These are phyloP conservation scores for Lipomyces anomalus DNA, from an alignment of 805 yeast species.

Conservation along the genomic window DNA sequence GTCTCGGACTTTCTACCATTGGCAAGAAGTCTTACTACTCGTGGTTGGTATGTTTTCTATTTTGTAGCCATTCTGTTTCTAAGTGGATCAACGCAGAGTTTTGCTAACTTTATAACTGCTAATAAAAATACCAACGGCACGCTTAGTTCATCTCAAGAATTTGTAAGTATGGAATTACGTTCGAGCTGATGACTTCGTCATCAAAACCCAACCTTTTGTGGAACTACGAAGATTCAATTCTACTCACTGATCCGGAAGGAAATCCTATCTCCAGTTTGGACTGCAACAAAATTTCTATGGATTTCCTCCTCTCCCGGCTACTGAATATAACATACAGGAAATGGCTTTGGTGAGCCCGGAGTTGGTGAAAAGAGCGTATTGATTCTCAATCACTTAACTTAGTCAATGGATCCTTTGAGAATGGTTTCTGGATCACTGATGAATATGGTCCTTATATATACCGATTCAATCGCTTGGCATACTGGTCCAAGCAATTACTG, in stretches of 20 bases:
- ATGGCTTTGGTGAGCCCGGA: constrained; percentile 10
- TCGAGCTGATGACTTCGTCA: constrained; percentile 9
- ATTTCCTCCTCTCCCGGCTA: constrained; percentile 17
- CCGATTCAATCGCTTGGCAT: constrained; percentile 11
- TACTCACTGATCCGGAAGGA: constrained; percentile 18
- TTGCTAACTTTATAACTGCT: too few relatives aligned
- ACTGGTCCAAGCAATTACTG: too few relatives aligned
- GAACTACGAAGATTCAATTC: constrained; percentile 15
- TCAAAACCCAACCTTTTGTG: constrained; percentile 12
- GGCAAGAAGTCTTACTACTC: too few relatives aligned
- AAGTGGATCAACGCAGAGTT: too few relatives aligned
- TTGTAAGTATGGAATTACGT: constrained; percentile 11
- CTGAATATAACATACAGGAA: constrained; percentile 8
- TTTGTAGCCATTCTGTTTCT: too few relatives aligned
- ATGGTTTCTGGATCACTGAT: constrained; percentile 22
- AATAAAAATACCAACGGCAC: too few relatives aligned
- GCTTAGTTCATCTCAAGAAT: constrained; percentile 17
- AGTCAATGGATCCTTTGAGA: constrained; percentile 13
- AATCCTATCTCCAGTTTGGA: constrained; percentile 20
- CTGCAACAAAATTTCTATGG: constrained; percentile 13
- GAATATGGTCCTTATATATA: constrained; percentile 21
- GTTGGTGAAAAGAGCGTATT: constrained; percentile 15
- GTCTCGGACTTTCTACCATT: too few relatives aligned
- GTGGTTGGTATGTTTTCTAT: too few relatives aligned
- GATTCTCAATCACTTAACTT: constrained; percentile 15